A percentile compares a stretch with the other conserved stretches of the same genome.
Evolutionary conservation across 208 protist genomes (phyloP).

Genomic region (Trypanosoma vivax): DNA sequence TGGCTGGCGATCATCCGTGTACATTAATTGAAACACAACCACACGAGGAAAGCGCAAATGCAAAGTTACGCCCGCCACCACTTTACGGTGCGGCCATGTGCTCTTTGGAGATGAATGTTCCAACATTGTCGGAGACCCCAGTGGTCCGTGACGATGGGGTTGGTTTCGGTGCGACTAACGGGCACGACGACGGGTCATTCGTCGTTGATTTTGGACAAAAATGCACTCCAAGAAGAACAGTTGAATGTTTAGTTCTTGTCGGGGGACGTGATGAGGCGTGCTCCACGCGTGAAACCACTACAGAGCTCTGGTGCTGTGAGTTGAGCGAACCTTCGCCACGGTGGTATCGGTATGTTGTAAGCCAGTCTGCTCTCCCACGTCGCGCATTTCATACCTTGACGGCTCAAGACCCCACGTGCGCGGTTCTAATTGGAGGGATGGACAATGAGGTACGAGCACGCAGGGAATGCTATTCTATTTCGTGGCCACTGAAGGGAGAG

Average conservation of each 20-base stretch:
- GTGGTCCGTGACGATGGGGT: too few relatives aligned
- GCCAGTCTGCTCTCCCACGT: conserved; percentile 5
- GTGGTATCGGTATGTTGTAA: conserved; percentile 3
- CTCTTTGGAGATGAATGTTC: neutral
- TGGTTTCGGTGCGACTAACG: too few relatives aligned
- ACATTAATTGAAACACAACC: conserved; percentile 26
- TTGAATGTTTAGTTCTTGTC: conserved; percentile 13
- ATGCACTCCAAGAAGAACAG: neutral
- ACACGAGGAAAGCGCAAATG: conserved; percentile 40
- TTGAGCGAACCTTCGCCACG: neutral
- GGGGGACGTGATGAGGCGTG: conserved; percentile 10
- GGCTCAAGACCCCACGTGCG: neutral
- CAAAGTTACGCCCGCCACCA: conserved; percentile 37
- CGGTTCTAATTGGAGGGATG: conserved; percentile 56
- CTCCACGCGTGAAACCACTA: conserved; percentile 1
- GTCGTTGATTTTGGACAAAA: neutral
- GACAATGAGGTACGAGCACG: conserved; percentile 37
- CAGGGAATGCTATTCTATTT: conserved; percentile 43
- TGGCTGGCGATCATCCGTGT: conserved; percentile 35
- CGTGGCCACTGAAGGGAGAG: conserved; percentile 27
- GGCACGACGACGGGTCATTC: neutral
- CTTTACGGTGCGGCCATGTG: conserved; percentile 45
- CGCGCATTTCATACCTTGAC: conserved; percentile 23
- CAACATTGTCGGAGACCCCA: neutral
- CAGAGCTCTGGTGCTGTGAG: conserved; percentile 16